A percentile compares a stretch with the other conserved stretches of the same genome.
phyloP scores from a whole-genome alignment of 345 rosid genomes.

The Eucalyptus pauciflora region DNA sequence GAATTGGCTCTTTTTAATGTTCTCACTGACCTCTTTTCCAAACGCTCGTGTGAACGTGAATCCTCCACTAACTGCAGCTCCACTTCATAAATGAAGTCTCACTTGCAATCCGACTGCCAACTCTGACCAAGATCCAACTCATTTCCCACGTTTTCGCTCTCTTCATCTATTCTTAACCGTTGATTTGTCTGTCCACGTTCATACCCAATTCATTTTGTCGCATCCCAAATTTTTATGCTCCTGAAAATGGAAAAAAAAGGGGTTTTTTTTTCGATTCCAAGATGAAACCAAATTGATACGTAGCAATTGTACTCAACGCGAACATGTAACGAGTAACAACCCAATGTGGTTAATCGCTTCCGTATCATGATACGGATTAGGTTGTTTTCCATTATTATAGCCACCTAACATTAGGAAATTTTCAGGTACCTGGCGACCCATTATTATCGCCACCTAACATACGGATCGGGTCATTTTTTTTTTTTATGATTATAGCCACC shows the following conservation, averaged over 20 bases:
- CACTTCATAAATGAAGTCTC: not conserved
- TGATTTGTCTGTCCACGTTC: not conserved
- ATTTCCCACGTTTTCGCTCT: not conserved
- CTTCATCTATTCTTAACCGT: not conserved
- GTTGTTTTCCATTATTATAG: too few relatives aligned
- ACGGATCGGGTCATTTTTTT: too few relatives aligned
- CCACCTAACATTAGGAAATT: not conserved
- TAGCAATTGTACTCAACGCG: not conserved
- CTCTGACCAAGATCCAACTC: not conserved
- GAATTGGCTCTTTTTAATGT: too few relatives aligned
- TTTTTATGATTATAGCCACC: too few relatives aligned
- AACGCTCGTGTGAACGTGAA: not conserved
- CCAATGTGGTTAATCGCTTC: too few relatives aligned
- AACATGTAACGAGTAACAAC: not conserved
- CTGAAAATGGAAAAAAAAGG: fast-evolving
- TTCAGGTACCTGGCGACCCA: not conserved
- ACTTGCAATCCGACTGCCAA: not conserved
- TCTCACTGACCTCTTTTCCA: not conserved
- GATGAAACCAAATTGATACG: not conserved
- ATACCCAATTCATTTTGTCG: not conserved
- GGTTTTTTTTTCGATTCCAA: fast-evolving
- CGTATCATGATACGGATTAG: fast-evolving
- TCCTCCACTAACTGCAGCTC: not conserved
- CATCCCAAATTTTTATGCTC: not conserved
- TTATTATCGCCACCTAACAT: too few relatives aligned